A percentile compares a stretch with the other conserved stretches of the same genome.
Conservation (phyloP, 805 yeast genomes). For the Ascoidea rubescens region DNA sequence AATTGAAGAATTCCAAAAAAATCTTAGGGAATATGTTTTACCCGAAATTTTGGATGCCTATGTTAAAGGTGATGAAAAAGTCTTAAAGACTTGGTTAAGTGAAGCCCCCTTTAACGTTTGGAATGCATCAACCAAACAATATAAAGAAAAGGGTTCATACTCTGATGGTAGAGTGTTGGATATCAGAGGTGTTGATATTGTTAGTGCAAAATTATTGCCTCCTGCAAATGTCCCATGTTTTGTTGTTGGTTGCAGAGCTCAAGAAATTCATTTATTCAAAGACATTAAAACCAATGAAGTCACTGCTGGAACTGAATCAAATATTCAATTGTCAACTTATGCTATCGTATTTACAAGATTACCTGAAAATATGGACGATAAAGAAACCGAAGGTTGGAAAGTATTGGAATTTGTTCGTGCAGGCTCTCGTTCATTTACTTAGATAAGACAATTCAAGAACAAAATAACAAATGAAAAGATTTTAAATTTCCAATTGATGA, state of each 20-base stretch:
- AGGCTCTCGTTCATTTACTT: constrained; percentile 73
- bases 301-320: constrained; percentile 92
- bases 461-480: no score
- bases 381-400: constrained; percentile 95
- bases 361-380: constrained; percentile 82
- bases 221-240: constrained; percentile 88
- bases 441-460: constrained; percentile 5
- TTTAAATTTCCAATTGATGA: no score
- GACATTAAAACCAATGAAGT: constrained; percentile 85
- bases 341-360: constrained; percentile 91
- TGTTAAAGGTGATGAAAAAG: constrained; percentile 76
- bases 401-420: constrained; percentile 89
- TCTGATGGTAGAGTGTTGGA: constrained; percentile 88
- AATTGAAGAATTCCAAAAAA: constrained; percentile 62
- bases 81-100: constrained; percentile 80
- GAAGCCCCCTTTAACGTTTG: constrained; percentile 96
- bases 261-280: constrained; percentile 83
- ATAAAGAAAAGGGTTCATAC: constrained; percentile 79
- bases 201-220: constrained; percentile 74
- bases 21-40: constrained; percentile 80
- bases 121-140: constrained; percentile 84
- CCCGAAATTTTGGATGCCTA: constrained; percentile 96
- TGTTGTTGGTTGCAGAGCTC: constrained; percentile 92
- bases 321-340: constrained; percentile 83
- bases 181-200: constrained; percentile 87